Percentiles rank a stretch among this genome's conserved stretches.
Evolutionary conservation across 805 yeast genomes (phyloP).

Genomic region (Cephaloascus fragrans): DNA sequence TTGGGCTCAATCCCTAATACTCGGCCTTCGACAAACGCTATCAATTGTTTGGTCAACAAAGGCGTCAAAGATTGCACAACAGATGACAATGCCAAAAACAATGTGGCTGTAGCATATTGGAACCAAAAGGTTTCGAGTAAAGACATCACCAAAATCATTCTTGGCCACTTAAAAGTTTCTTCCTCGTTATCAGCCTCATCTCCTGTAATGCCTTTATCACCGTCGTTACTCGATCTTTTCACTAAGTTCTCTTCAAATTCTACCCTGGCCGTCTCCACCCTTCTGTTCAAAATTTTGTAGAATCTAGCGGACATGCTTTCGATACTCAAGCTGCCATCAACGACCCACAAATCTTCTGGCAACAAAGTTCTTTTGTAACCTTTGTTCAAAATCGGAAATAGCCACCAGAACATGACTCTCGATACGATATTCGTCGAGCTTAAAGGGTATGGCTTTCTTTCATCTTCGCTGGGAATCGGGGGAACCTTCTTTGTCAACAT

Average conservation of each 20-base stretch:
- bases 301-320: constrained; percentile 21
- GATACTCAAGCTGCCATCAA: constrained; percentile 25
- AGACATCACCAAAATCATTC: constrained; percentile 27
- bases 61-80: constrained; percentile 50
- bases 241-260: constrained; percentile 9
- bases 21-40: constrained; percentile 49
- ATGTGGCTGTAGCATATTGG: constrained; percentile 29
- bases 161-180: constrained; percentile 28
- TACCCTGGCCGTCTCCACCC: constrained; percentile 11
- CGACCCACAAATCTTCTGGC: constrained; percentile 25
- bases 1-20: constrained; percentile 29
- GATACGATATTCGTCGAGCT: constrained; percentile 27
- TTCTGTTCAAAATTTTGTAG: constrained; percentile 13
- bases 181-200: constrained; percentile 4
- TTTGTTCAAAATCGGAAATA: constrained; percentile 25
- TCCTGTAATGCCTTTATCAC: constrained; percentile 5
- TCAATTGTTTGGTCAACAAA: constrained; percentile 52
- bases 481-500: constrained; percentile 40
- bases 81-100: constrained; percentile 36
- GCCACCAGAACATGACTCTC: constrained; percentile 28
- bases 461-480: constrained; percentile 39
- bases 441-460: constrained; percentile 42
- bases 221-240: constrained; percentile 1
- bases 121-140: constrained; percentile 39
- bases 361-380: constrained; percentile 29